These are phyloP conservation scores for Daldinia childiae DNA, from an alignment of 495 filamentous ascomycete species.

Conservation along the genomic window DNA sequence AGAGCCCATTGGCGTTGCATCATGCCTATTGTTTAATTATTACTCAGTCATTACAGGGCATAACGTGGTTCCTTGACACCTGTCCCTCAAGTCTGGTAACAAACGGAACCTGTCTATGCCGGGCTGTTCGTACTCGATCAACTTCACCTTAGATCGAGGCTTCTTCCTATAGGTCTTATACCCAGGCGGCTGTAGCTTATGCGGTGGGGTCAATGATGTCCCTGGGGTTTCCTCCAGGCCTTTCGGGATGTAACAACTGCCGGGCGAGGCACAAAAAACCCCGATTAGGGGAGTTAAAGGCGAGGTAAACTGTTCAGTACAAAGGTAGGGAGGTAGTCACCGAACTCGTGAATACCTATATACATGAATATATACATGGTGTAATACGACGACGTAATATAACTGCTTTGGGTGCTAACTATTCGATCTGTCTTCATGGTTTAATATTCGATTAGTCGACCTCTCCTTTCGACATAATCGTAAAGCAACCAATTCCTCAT, in stretches of 20 bases:
- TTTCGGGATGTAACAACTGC: conserved; percentile 37
- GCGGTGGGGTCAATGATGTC: conserved; percentile 38
- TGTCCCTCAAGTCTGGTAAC: conserved; percentile 26
- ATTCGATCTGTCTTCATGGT: conserved; percentile 18
- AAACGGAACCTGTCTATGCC: conserved; percentile 24
- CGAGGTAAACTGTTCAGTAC: conserved; percentile 39
- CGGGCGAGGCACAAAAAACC: conserved; percentile 29
- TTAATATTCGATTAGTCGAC: conserved; percentile 11
- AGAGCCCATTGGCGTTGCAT: conserved; percentile 23
- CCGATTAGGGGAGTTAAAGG: conserved; percentile 34
- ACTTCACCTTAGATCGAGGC: conserved; percentile 16
- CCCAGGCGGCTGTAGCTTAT: conserved; percentile 26
- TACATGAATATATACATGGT: conserved; percentile 8
- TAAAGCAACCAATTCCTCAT: conserved; percentile 20
- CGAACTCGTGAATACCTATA: too few species aligned
- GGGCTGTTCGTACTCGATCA: conserved; percentile 23
- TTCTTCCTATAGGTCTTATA: conserved; percentile 30
- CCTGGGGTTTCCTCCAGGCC: conserved; percentile 22
- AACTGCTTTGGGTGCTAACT: conserved; percentile 14
- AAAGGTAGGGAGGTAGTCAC: conserved; percentile 31
- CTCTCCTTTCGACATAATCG: conserved; percentile 22
- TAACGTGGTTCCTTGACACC: conserved; percentile 26
- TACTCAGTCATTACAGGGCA: conserved; percentile 41
- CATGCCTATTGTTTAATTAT: conserved; percentile 16
- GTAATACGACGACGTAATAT: conserved; percentile 35